These are phyloP conservation scores for Starmerella cellae DNA, from an alignment of 805 yeast genomes.

Conservation along the genomic window DNA sequence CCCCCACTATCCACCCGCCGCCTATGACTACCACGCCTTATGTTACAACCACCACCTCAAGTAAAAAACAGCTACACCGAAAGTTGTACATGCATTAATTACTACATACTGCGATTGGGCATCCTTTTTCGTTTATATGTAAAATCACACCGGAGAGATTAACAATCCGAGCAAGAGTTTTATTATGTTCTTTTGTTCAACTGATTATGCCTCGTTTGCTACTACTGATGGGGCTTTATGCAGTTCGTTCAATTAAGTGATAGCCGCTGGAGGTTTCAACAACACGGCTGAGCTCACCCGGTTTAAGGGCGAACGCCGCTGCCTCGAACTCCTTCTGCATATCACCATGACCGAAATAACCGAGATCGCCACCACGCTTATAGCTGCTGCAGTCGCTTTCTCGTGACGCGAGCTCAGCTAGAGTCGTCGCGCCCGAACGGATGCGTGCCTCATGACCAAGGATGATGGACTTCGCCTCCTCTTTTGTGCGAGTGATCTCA, in stretches of 20 bases:
- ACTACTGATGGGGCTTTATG: too few relatives aligned
- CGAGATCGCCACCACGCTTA: constrained; percentile 81
- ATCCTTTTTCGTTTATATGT: too few relatives aligned
- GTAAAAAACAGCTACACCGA: too few relatives aligned
- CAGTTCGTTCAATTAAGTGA: constrained; percentile 78
- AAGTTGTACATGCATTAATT: too few relatives aligned
- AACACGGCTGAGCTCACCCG: constrained; percentile 70
- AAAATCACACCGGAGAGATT: too few relatives aligned
- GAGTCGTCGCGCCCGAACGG: constrained; percentile 47
- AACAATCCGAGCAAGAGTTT: too few relatives aligned
- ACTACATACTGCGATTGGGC: background rate
- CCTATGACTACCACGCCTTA: too few relatives aligned
- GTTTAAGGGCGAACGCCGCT: constrained; percentile 66
- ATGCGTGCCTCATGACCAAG: constrained; percentile 45
- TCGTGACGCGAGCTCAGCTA: constrained; percentile 61
- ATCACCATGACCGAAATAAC: constrained; percentile 73
- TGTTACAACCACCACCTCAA: too few relatives aligned
- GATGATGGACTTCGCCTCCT: constrained; percentile 58
- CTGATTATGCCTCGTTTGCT: too few relatives aligned
- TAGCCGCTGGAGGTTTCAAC: constrained; percentile 87
- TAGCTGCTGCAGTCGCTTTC: constrained; percentile 86
- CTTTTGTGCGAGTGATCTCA: constrained; percentile 63
- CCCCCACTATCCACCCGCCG: too few relatives aligned
- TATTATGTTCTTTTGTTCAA: too few relatives aligned
- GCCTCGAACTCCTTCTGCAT: constrained; percentile 94